Base-by-base conservation (phyloP, 2,329 filamentous ascomycete genomes). In the Colletotrichum incanum region DNA sequence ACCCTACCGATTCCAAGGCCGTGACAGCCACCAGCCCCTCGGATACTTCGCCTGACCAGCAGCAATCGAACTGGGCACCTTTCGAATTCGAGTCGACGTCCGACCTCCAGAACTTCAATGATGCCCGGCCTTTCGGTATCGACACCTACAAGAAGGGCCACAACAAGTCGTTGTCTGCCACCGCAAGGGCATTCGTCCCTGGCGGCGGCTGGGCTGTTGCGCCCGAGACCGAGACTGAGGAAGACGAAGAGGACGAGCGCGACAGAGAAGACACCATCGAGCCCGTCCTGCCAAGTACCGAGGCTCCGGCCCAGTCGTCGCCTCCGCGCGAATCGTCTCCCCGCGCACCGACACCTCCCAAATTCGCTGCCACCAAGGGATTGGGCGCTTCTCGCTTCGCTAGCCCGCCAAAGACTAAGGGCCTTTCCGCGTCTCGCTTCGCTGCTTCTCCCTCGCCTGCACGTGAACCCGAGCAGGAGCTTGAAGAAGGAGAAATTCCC, bases 161-260 rank as follows among this genome's bases (percentile, higher is more conserved):
- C 81, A 86, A 85, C 74, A 86, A 87, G 74, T 91, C 91, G 4
- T 84, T 95, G 31, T 95, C 93, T 45, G 92, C 93, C 5, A 87
- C 90, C 20, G 93, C 93, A 0, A 90, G 89, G 76, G 88, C 93
- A 0, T 97, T 96, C 79, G 87, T 85, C 5, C 87, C 88, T 18
- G 82, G 84, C 23, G 81, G 65, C n/a, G 61, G 64, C 11, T 74
- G 73, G 73, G 47, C 43, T 3, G 47, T 14, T 55, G 16, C 58
- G 6, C 60, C 58, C 31, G 64, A 72, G 26, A 43, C 77, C 1
- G 74, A 76, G 43, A 54, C 63, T 1, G 73, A 73, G 6, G 71
- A 77, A 11, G 75, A 75, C 18, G 75, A 76, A 14, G 67, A 74
- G 9, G 64, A 74, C 20, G 67, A 74, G 20, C 72, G 71, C 14